Conservation (phyloP, 2,329 filamentous ascomycete genomes). For the Ilyonectria sp. region DNA sequence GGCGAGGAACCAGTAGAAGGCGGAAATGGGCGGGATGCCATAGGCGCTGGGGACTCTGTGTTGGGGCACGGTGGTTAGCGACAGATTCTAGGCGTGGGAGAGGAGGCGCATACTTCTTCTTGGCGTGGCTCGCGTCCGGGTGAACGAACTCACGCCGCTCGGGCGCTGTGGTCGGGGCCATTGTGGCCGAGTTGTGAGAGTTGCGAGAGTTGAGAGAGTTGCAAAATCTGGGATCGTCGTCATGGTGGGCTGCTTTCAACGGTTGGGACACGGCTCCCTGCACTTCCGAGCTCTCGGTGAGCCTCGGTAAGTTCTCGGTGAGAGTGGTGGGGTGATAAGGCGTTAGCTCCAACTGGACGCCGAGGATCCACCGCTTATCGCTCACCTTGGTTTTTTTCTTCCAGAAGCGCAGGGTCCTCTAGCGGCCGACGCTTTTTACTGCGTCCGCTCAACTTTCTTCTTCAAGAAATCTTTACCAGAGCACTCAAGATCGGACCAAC, state of each 20-base stretch:
- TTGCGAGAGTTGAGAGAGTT: constrained; percentile 34
- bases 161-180: constrained; percentile 56
- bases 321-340: constrained; percentile 36
- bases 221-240: constrained; percentile 45
- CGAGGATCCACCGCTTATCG: constrained; percentile 40
- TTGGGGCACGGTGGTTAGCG: constrained; percentile 23
- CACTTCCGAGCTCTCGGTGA: constrained; percentile 39
- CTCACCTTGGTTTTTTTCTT: constrained; percentile 54
- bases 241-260: constrained; percentile 48
- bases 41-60: constrained; percentile 68
- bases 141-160: constrained; percentile 60
- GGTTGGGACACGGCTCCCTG: constrained; percentile 41
- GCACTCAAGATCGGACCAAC: background rate
- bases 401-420: constrained; percentile 34
- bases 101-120: constrained; percentile 61
- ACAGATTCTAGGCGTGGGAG: constrained; percentile 13
- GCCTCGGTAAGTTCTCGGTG: constrained; percentile 36
- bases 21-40: constrained; percentile 78
- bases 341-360: constrained; percentile 29
- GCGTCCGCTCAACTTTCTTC: background rate
- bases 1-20: constrained; percentile 85
- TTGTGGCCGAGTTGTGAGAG: constrained; percentile 46
- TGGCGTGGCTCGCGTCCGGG: constrained; percentile 65
- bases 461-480: constrained; percentile 14
- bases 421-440: constrained; percentile 12